Evolutionary conservation across 257 asterid genomes (phyloP).

Genomic region (Ilex asprella): DNA sequence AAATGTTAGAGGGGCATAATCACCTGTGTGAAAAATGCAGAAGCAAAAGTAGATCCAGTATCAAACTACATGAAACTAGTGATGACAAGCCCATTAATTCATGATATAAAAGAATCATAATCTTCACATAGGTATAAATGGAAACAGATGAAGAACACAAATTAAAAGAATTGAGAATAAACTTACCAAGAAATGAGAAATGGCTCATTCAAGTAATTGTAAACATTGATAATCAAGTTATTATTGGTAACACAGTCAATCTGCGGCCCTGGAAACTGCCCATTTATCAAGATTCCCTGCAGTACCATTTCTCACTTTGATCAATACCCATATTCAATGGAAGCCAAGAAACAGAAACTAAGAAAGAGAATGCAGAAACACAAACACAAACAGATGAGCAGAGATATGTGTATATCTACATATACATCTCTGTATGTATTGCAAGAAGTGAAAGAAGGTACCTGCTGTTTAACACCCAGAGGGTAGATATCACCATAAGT

Average conservation of each 20-base stretch:
- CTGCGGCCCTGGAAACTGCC: conserved; percentile 97
- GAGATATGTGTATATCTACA: not conserved
- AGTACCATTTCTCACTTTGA: conserved; percentile 8
- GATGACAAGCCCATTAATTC: not conserved
- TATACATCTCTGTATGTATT: not conserved
- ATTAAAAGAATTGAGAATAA: not conserved
- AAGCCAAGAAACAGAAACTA: conserved; percentile 17
- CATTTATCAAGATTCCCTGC: conserved; percentile 93
- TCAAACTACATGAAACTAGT: no score
- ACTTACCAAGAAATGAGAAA: conserved; percentile 83
- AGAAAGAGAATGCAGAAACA: conserved; percentile 7
- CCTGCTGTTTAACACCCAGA: conserved; percentile 85
- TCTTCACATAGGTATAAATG: not conserved
- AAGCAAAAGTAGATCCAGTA: not conserved
- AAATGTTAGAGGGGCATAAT: no score
- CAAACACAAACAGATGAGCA: not conserved
- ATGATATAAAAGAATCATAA: not conserved
- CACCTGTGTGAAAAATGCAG: no score
- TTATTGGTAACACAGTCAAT: conserved; percentile 91
- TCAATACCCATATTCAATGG: conserved; percentile 7
- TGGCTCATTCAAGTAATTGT: conserved; percentile 87
- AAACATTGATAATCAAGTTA: conserved; percentile 81
- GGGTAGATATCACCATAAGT: conserved; percentile 77
- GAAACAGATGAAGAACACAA: not conserved
- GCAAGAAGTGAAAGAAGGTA: conserved; percentile 1